phyloP scores from a whole-genome alignment of 192 early-diverging fungal genomes.

The Coemansia nantahalensis region DNA sequence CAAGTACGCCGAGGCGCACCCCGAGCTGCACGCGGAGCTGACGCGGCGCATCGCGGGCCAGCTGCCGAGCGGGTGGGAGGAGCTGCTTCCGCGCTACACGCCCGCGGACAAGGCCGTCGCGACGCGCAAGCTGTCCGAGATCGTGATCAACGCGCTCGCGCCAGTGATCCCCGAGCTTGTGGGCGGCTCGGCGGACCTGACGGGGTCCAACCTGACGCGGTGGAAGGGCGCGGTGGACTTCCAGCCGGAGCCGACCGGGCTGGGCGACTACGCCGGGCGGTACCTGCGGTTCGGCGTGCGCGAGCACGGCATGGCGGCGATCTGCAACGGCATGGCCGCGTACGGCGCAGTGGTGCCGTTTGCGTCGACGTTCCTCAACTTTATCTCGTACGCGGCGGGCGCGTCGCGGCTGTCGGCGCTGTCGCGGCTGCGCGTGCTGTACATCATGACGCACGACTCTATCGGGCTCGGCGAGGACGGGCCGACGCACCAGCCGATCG shows the following conservation, averaged over 20 bases:
- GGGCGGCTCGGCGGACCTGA: conserved; percentile 96
- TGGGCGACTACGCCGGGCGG: conserved; percentile 83
- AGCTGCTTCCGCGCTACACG: conserved; percentile 76
- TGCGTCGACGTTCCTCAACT: conserved; percentile 91
- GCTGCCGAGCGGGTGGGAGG: conserved; percentile 71
- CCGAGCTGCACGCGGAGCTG: conserved; percentile 68
- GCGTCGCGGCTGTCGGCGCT: conserved; percentile 88
- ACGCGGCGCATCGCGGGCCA: conserved; percentile 70
- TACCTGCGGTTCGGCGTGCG: conserved; percentile 96
- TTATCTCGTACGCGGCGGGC: conserved; percentile 76
- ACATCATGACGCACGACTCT: conserved; percentile 99
- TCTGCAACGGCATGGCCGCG: conserved; percentile 86
- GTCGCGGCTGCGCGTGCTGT: conserved; percentile 85
- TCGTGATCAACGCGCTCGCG: conserved; percentile 78
- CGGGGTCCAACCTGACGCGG: conserved; percentile 91
- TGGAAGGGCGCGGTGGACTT: conserved; percentile 97
- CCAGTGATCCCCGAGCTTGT: conserved; percentile 79
- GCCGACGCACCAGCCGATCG: conserved; percentile 98
- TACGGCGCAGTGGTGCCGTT: conserved; percentile 88
- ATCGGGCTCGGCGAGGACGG: conserved; percentile 99
- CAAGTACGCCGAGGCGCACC: conserved; percentile 65
- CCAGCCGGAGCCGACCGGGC: conserved; percentile 66
- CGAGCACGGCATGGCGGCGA: conserved; percentile 95
- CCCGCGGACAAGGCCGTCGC: conserved; percentile 76
- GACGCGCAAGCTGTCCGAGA: conserved; percentile 88